phyloP scores from a whole-genome alignment of 176 grass and related monocot genomes.

The Bonia amplexicaulis region DNA sequence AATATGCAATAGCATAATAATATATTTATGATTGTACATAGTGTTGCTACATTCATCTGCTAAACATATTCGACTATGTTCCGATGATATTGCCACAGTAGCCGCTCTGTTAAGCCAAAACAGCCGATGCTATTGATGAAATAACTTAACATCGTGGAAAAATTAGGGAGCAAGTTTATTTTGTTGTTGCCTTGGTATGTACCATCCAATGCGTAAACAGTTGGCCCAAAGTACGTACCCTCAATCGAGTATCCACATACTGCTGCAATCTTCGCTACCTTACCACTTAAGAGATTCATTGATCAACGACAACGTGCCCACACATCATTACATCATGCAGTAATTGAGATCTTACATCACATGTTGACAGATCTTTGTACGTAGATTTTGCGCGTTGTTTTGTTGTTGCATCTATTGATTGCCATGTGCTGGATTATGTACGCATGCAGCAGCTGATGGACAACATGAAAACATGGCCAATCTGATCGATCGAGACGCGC shows the following conservation, averaged over 20 bases:
- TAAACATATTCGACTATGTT: not conserved
- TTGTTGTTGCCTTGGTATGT: not conserved
- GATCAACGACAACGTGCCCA: not conserved
- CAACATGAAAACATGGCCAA: not conserved
- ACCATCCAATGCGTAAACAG: not conserved
- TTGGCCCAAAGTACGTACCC: not conserved
- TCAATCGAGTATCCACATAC: not conserved
- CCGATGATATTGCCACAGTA: not conserved
- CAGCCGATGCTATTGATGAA: not conserved
- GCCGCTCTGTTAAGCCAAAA: not conserved
- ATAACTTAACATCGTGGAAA: not conserved
- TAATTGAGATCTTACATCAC: not conserved
- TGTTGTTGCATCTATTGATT: not conserved
- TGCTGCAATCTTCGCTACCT: not conserved
- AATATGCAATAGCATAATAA: not conserved
- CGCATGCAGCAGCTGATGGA: not conserved
- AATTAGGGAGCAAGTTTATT: not conserved
- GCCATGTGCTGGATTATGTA: not conserved
- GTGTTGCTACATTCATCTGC: not conserved
- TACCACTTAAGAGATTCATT: not conserved
- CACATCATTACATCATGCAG: not conserved
- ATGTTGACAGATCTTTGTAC: not conserved
- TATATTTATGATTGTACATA: not conserved
- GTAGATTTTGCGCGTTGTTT: not conserved
- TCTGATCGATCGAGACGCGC: not conserved